These are phyloP conservation scores for Dendrobium officinale DNA, from an alignment of 106 monocot genomes.

Conservation along the genomic window DNA sequence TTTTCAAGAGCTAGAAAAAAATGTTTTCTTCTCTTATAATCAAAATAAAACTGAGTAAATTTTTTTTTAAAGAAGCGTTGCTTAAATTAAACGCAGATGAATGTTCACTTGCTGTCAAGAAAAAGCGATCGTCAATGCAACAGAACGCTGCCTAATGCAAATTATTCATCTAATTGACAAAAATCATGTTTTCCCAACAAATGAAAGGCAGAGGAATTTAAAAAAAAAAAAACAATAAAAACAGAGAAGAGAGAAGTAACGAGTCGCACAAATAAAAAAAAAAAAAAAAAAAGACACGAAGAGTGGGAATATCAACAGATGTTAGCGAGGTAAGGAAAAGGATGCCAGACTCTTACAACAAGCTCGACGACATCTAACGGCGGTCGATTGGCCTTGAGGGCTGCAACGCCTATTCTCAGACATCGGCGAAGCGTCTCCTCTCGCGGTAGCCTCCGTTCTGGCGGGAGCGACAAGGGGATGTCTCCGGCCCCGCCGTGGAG, in stretches of 20 bases:
- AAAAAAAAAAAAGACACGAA: background rate
- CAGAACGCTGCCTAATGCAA: background rate
- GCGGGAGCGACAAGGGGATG: conserved; percentile 49
- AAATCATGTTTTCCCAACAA: too few relatives aligned
- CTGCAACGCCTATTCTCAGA: conserved; percentile 60
- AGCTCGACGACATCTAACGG: conserved; percentile 75
- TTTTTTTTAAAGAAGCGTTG: background rate
- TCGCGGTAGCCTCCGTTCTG: conserved; percentile 44
- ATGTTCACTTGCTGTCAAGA: background rate
- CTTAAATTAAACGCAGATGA: background rate
- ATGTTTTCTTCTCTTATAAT: too few relatives aligned
- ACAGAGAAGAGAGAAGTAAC: background rate
- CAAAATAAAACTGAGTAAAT: too few relatives aligned
- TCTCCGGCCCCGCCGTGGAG: conserved; percentile 95
- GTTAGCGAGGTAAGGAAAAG: background rate
- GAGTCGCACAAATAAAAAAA: background rate
- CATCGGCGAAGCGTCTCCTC: conserved; percentile 68
- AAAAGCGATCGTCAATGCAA: background rate
- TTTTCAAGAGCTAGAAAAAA: too few relatives aligned
- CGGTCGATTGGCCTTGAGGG: conserved; percentile 34
- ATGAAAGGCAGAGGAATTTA: too few relatives aligned
- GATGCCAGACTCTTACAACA: conserved; percentile 30
- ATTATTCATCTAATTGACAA: too few relatives aligned
- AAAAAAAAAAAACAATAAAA: background rate
- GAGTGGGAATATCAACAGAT: background rate